Base-by-base conservation (phyloP, 148 eudicot species). In the Euryodendron excelsum region DNA sequence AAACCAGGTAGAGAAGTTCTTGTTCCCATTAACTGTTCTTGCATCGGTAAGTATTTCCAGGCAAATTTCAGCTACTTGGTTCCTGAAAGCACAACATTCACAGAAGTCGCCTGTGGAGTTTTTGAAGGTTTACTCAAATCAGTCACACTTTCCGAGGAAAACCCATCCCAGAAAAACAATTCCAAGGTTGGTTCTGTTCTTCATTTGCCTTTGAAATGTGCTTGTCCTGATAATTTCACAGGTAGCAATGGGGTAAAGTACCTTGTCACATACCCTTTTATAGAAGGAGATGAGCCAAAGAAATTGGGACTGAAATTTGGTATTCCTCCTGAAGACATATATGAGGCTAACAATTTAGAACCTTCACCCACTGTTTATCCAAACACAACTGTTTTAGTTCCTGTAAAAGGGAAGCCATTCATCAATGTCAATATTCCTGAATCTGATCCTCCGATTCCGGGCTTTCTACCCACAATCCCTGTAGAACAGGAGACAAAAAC, bases 361-460 rank as follows among this genome's bases (percentile, higher is more conserved):
- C 66, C 58, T 17, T 13, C 0, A 3, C 56, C 84, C 8, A 82
- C 90, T 63, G 74, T 87, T 37, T 85, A 80, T 69, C 88, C 87
- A 33, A 79, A 80, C 67, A 87, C 90, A 11, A 87, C 88, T n/a
- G 36, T 85, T 80, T 72, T 87, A 61, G 76, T 87, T 45, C 88
- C 88, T 0, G 18, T 87, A 62, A 80, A 74, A 55, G 44, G 73
- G 0, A 45, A 80, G 3, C 86, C 84, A 4, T 55, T 50, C 1
- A 81, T 85, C 23, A 74, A 82, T 65, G 44, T 83, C 33, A 27
- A 62, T 47, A 4, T 79, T 66, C 72, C 83, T 3, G 64, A 69
- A 63, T 60, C 77, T 25, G 81, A 76, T 41, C 86, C 88, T 72
- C 90, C 90, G 47, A 67, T 58, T 27, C 87, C 86, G 14, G 78